phyloP scores from a whole-genome alignment of 2,329 filamentous ascomycete species.

The Penicillium sp. region DNA sequence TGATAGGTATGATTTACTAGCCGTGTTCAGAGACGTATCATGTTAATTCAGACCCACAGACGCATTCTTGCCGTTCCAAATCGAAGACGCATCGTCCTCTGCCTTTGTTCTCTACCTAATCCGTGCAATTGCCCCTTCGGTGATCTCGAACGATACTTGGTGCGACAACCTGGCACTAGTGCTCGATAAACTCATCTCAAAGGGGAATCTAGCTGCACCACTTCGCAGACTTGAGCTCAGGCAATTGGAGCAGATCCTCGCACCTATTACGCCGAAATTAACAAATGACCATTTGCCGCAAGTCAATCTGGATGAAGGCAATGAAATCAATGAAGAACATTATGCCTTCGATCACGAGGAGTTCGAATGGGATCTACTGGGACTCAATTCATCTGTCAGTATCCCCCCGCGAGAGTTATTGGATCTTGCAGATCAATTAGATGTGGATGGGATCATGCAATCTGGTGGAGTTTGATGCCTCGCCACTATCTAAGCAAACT shows the following conservation, averaged over 20 bases:
- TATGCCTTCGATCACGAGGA: conserved; percentile 21
- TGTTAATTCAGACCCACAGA: conserved; percentile 16
- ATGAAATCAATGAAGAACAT: conserved; percentile 10
- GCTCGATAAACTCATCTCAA: conserved; percentile 39
- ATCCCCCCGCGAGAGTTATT: conserved; percentile 24
- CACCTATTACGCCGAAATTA: conserved; percentile 33
- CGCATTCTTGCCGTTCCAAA: conserved; percentile 43
- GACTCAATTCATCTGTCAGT: conserved; percentile 23
- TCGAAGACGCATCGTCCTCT: conserved; percentile 45
- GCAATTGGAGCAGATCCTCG: conserved; percentile 40
- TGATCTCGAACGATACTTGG: conserved; percentile 39
- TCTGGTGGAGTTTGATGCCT: conserved; percentile 12
- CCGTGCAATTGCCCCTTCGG: conserved; percentile 29
- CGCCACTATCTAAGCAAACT: no score
- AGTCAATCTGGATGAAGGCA: background rate
- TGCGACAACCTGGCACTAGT: conserved; percentile 38
- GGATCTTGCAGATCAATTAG: conserved; percentile 27
- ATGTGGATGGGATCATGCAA: conserved; percentile 24
- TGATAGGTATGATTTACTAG: conserved; percentile 14
- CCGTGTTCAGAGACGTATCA: background rate
- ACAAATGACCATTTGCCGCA: conserved; percentile 7
- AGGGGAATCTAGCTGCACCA: conserved; percentile 41
- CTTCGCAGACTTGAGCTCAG: conserved; percentile 38
- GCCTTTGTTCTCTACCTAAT: conserved; percentile 43
- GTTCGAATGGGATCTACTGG: conserved; percentile 28